phyloP scores from a whole-genome alignment of 441 rosid genomes.

The Breynia disticha region DNA sequence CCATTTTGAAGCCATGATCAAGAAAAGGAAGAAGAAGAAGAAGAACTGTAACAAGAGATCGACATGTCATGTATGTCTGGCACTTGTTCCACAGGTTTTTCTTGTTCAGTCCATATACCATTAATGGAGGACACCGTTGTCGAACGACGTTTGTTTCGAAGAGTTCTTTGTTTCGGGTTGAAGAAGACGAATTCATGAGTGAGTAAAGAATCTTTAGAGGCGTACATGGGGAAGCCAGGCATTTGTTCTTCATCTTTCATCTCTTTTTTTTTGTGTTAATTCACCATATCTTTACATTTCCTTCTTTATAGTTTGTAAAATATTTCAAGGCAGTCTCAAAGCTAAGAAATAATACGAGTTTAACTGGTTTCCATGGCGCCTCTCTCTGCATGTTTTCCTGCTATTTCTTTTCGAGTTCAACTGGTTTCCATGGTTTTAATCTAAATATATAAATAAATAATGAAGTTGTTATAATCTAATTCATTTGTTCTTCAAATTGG shows the following conservation, averaged over 20 bases:
- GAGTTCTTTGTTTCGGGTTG: not conserved
- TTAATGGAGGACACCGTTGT: too few species aligned
- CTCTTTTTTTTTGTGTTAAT: not conserved
- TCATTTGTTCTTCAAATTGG: not conserved
- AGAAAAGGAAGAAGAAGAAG: conserved; percentile 13
- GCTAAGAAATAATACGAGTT: not conserved
- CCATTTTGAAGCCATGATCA: not conserved
- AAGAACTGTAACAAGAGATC: not conserved
- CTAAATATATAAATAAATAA: too few species aligned
- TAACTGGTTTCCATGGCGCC: not conserved
- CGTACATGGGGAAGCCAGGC: conserved; percentile 78
- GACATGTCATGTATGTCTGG: not conserved
- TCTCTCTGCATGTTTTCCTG: not conserved
- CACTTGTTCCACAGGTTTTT: not conserved
- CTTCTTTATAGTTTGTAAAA: not conserved
- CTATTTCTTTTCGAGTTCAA: too few species aligned
- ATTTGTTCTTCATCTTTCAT: conserved; percentile 5
- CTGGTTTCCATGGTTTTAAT: too few species aligned
- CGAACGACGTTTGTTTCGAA: not conserved
- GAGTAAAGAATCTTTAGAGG: conserved; percentile 17
- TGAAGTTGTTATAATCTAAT: too few species aligned
- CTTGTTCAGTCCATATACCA: too few species aligned
- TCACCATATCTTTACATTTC: not conserved
- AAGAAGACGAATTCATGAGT: conserved; percentile 3
- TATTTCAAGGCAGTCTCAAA: not conserved